Conservation (phyloP, 495 filamentous ascomycete species). For the Penicillium ochrochloron region DNA sequence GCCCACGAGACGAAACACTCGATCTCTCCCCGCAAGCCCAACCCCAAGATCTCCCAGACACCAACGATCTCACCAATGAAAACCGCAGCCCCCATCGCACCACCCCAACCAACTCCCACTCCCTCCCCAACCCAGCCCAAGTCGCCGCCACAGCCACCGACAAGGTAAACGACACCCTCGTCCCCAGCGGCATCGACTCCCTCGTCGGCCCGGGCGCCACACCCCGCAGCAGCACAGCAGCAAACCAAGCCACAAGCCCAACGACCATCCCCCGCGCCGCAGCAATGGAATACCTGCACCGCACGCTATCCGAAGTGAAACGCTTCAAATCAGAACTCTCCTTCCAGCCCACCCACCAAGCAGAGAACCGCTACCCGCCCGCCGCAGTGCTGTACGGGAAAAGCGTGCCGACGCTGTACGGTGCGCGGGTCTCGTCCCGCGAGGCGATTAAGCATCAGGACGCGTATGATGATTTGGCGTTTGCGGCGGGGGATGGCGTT, state of each 20-base stretch:
- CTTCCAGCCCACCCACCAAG: conserved; percentile 62
- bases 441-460: conserved; percentile 75
- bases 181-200: conserved; percentile 39
- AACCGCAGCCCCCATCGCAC: conserved; percentile 14
- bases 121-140: conserved; percentile 11
- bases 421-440: conserved; percentile 67
- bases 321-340: conserved; percentile 75
- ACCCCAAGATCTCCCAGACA: conserved; percentile 20
- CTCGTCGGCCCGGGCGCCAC: conserved; percentile 39
- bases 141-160: conserved; percentile 21
- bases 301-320: conserved; percentile 72
- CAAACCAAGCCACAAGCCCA: conserved; percentile 44
- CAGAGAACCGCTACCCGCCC: conserved; percentile 76
- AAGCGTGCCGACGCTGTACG: conserved; percentile 81
- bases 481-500: conserved; percentile 88
- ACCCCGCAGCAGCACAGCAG: conserved; percentile 35
- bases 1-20: conserved; percentile 30
- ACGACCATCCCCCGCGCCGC: conserved; percentile 53
- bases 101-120: not conserved
- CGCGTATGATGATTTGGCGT: conserved; percentile 86
- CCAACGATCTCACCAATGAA: conserved; percentile 15
- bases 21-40: conserved; percentile 23
- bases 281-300: conserved; percentile 74
- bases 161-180: conserved; percentile 12
- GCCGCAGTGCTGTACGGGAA: conserved; percentile 88